These are phyloP conservation scores for Dendryphion nanum DNA, from an alignment of 2,329 filamentous ascomycete genomes.

Conservation along the genomic window DNA sequence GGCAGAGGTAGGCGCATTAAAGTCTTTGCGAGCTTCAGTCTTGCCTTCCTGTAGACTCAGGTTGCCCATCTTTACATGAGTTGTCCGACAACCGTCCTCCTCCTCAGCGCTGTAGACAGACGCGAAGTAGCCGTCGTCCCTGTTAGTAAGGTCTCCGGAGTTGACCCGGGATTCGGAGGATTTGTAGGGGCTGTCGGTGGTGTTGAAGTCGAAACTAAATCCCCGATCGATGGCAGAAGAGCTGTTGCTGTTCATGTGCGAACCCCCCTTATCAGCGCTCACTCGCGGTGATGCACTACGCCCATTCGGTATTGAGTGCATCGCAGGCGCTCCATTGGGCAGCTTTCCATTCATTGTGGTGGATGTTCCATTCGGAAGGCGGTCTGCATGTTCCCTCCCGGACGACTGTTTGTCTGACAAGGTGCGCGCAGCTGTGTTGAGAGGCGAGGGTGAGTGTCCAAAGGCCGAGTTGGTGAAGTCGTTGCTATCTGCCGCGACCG, in stretches of 20 bases:
- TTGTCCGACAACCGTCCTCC: constrained; percentile 36
- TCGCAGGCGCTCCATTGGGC: constrained; percentile 23
- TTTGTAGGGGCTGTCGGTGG: constrained; percentile 21
- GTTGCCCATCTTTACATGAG: constrained; percentile 37
- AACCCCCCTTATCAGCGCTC: constrained; percentile 38
- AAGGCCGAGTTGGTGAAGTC: constrained; percentile 34
- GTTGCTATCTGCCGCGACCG: constrained; percentile 48
- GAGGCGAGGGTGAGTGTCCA: constrained; percentile 22
- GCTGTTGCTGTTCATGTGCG: constrained; percentile 25
- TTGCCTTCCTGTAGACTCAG: constrained; percentile 8
- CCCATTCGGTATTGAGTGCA: constrained; percentile 36
- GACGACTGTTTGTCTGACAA: constrained; percentile 23
- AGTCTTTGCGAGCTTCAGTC: constrained; percentile 30
- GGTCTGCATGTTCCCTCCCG: constrained; percentile 19
- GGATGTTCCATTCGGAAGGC: constrained; percentile 26
- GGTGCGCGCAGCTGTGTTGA: constrained; percentile 23
- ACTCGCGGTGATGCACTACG: constrained; percentile 27
- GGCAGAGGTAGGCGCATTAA: constrained; percentile 19
- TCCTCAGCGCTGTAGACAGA: constrained; percentile 34
- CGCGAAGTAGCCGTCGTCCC: constrained; percentile 50
- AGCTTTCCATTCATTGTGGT: constrained; percentile 31
- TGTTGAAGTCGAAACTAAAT: too few relatives aligned
- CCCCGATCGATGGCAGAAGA: constrained; percentile 15
- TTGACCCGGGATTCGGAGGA: constrained; percentile 21
- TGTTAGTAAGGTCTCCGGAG: constrained; percentile 21